Conservation (phyloP, 148 eudicot species). For the Pharnaceum exiguum region DNA sequence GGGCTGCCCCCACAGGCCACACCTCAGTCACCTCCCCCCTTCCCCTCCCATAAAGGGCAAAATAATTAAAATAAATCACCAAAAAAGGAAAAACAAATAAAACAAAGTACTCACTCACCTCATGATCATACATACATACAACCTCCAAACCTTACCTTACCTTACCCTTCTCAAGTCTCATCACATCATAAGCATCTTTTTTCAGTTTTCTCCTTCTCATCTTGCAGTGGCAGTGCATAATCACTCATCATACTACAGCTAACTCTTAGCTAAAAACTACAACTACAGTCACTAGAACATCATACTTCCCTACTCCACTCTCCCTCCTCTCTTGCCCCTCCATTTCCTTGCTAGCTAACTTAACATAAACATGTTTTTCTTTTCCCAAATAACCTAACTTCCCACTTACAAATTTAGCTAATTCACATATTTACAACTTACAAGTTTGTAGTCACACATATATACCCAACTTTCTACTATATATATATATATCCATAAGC, state of each 20-base stretch:
- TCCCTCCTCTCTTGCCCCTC: constrained; percentile 22
- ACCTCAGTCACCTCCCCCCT: too few relatives aligned
- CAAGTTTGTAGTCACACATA: too few relatives aligned
- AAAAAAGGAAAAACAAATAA: neutral
- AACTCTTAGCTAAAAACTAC: neutral
- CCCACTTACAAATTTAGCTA: neutral
- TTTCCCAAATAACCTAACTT: constrained; percentile 11
- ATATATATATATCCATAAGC: too few relatives aligned
- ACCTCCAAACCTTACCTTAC: neutral
- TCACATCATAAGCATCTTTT: neutral
- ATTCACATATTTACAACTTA: too few relatives aligned
- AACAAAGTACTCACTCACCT: neutral
- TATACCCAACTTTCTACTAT: too few relatives aligned
- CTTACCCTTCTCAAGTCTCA: neutral
- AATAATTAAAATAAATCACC: neutral
- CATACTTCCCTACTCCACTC: constrained; percentile 23
- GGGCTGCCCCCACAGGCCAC: too few relatives aligned
- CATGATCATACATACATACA: too few relatives aligned
- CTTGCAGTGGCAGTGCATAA: neutral
- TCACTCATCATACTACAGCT: neutral
- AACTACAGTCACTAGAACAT: neutral
- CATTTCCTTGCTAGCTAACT: too few relatives aligned
- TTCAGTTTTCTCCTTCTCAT: neutral
- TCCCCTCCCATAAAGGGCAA: neutral
- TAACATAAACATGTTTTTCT: constrained; percentile 1